A percentile compares a stretch with the other conserved stretches of the same genome.
Evolutionary conservation across 164 flowering plant genomes (phyloP).

Genomic region (Macadamia tetraphylla): DNA sequence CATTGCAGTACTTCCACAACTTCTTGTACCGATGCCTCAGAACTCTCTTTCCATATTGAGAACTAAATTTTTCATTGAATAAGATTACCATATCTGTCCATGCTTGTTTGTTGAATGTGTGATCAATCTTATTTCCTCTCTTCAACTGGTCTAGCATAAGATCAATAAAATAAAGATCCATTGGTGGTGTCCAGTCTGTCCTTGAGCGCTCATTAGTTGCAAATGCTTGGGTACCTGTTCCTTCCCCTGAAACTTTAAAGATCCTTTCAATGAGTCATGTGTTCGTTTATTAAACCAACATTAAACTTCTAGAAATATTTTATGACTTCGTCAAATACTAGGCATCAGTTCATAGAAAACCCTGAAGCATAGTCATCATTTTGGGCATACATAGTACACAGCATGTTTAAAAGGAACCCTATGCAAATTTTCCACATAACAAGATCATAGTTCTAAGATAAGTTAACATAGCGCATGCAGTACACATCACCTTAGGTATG

Average conservation of each 20-base stretch:
- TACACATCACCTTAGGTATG: too few relatives aligned
- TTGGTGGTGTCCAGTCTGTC: neutral
- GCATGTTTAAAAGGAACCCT: too few relatives aligned
- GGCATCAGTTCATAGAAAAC: too few relatives aligned
- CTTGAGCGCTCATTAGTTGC: neutral
- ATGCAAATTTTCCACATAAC: too few relatives aligned
- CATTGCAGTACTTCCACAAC: constrained; percentile 1
- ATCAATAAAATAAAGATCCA: neutral
- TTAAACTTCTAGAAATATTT: too few relatives aligned
- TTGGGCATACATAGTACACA: too few relatives aligned
- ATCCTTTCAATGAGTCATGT: too few relatives aligned
- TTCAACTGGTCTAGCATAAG: neutral
- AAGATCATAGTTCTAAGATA: too few relatives aligned
- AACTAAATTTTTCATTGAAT: neutral
- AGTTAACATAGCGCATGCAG: too few relatives aligned
- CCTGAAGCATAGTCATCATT: too few relatives aligned
- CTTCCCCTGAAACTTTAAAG: neutral
- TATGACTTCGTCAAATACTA: too few relatives aligned
- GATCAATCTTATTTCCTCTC: neutral
- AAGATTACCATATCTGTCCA: neutral
- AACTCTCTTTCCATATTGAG: neutral
- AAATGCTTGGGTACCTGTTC: neutral
- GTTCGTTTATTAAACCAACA: too few relatives aligned
- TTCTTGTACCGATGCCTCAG: neutral
- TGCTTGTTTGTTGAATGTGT: neutral